Evolutionary conservation across 1,284 basidiomycete species (phyloP).

Genomic region (Butyriboletus appendiculatus): DNA sequence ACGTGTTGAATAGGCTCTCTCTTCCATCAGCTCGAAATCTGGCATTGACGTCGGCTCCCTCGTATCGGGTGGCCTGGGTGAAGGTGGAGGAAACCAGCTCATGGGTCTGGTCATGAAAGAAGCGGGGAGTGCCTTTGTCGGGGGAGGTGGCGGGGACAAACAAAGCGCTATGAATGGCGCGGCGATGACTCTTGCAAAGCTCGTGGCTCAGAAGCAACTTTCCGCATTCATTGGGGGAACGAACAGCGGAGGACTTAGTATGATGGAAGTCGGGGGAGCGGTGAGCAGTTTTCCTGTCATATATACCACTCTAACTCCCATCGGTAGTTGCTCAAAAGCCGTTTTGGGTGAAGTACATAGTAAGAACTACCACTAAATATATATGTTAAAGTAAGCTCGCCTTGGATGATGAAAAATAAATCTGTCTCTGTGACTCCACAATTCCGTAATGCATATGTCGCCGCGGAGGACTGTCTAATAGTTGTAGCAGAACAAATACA

Average conservation of each 20-base stretch:
- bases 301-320: no score
- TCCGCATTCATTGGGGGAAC: constrained; percentile 52
- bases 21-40: constrained; percentile 18
- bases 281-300: no score
- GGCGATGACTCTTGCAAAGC: constrained; percentile 83
- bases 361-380: no score
- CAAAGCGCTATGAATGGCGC: constrained; percentile 83
- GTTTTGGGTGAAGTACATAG: no score
- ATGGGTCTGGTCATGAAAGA: constrained; percentile 85
- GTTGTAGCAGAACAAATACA: no score
- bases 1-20: constrained; percentile 21
- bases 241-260: constrained; percentile 64
- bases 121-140: constrained; percentile 71
- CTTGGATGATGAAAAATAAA: no score
- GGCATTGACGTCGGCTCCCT: constrained; percentile 20
- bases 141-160: constrained; percentile 68
- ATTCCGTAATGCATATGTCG: no score
- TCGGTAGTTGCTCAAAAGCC: no score
- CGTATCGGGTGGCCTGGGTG: constrained; percentile 40
- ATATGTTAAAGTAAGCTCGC: no score
- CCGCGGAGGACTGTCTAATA: no score
- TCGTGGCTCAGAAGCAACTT: constrained; percentile 69
- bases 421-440: no score
- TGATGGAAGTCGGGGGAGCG: constrained; percentile 63
- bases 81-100: constrained; percentile 55